Evolutionary conservation across 139 green algal genomes (phyloP).

Genomic region (Protoeuglena noctilucae): DNA sequence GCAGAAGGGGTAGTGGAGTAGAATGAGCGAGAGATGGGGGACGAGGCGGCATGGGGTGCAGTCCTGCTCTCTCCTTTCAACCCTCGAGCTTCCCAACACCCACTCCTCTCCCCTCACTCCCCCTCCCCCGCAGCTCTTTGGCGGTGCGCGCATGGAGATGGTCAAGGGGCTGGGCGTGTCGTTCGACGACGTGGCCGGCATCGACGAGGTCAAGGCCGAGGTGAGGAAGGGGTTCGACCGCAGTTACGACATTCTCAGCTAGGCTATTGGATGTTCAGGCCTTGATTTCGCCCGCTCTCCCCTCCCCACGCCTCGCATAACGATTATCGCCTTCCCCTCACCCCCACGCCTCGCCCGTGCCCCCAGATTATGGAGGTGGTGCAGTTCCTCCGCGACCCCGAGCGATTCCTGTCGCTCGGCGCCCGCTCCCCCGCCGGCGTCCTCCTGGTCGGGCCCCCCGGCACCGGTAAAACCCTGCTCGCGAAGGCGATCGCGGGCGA

Average conservation of each 20-base stretch:
- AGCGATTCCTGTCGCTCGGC: slow-evolving; percentile 36
- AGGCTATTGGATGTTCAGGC: not conserved
- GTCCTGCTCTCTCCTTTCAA: too few relatives aligned
- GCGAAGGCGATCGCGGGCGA: slow-evolving; percentile 59
- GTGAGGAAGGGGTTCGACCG: not conserved
- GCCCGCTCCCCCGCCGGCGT: slow-evolving; percentile 43
- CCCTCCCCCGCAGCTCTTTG: too few relatives aligned
- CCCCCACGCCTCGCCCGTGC: too few relatives aligned
- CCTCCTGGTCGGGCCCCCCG: slow-evolving; percentile 44
- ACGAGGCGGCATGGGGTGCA: too few relatives aligned
- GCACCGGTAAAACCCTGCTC: slow-evolving; percentile 47
- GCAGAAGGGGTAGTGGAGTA: too few relatives aligned
- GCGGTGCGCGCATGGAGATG: slow-evolving; percentile 30
- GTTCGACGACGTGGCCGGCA: slow-evolving; percentile 52
- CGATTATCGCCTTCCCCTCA: not conserved
- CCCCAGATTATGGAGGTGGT: slow-evolving; percentile 49
- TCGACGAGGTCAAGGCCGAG: slow-evolving; percentile 21
- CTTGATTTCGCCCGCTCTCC: not conserved
- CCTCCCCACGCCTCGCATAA: not conserved
- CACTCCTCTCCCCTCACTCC: too few relatives aligned
- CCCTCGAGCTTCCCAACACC: too few relatives aligned
- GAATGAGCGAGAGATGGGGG: too few relatives aligned
- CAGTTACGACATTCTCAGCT: not conserved
- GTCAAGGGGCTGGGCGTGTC: slow-evolving; percentile 26
- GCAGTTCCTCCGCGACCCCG: slow-evolving; percentile 38